Evolutionary conservation across 116 monocot genomes (phyloP).

Genomic region (Trichopus zeylanicus): DNA sequence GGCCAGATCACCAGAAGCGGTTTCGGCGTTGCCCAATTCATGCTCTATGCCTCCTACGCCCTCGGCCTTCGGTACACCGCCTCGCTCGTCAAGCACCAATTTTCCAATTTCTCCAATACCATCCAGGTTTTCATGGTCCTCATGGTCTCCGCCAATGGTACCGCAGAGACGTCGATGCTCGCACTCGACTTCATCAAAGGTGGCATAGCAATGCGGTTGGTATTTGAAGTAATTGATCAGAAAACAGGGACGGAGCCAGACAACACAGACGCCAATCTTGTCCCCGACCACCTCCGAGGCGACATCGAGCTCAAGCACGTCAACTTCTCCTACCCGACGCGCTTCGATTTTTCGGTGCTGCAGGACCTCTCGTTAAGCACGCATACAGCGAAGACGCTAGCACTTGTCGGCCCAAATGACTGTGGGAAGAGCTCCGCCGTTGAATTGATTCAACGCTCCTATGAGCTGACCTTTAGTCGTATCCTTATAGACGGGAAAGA

Average conservation of each 20-base stretch:
- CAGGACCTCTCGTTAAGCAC: slow-evolving; percentile 71
- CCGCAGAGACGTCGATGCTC: slow-evolving; percentile 84
- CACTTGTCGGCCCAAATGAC: slow-evolving; percentile 84
- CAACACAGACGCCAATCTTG: slow-evolving; percentile 39
- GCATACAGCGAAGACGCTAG: slow-evolving; percentile 67
- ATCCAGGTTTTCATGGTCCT: slow-evolving; percentile 98
- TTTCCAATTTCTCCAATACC: slow-evolving; percentile 92
- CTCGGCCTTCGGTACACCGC: slow-evolving; percentile 90
- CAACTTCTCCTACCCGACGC: slow-evolving; percentile 78
- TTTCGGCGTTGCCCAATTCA: slow-evolving; percentile 78
- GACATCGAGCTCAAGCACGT: slow-evolving; percentile 87
- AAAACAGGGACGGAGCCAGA: slow-evolving; percentile 87
- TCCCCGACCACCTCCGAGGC: slow-evolving; percentile 69
- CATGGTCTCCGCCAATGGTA: slow-evolving; percentile 97
- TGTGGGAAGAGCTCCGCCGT: slow-evolving; percentile 93
- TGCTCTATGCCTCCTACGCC: slow-evolving; percentile 86
- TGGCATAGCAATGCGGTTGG: slow-evolving; percentile 73
- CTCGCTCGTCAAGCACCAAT: slow-evolving; percentile 79
- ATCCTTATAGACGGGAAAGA: slow-evolving; percentile 80
- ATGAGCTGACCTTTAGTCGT: slow-evolving; percentile 78
- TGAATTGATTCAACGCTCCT: slow-evolving; percentile 68
- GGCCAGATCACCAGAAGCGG: slow-evolving; percentile 94
- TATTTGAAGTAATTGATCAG: slow-evolving; percentile 75
- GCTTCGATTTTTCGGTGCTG: slow-evolving; percentile 65
- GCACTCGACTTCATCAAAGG: slow-evolving; percentile 96